phyloP scores from a whole-genome alignment of 202 grass and related monocot genomes.

The Elaeis oleifera region DNA sequence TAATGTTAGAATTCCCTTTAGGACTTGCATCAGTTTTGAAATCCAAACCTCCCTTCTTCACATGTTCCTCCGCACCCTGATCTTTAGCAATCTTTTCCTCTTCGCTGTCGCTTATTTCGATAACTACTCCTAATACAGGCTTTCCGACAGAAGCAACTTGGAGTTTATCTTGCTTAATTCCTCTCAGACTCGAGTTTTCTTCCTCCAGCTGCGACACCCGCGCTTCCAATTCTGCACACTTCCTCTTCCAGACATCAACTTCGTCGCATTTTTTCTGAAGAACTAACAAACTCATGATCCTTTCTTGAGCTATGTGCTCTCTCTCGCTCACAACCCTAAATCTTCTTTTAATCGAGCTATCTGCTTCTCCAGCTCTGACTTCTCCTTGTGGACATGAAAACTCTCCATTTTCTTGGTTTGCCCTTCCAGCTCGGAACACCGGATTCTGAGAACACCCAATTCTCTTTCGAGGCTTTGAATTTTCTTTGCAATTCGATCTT shows the following conservation, averaged over 20 bases:
- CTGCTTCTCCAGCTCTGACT: constrained; percentile 6
- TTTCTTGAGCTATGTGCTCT: neutral
- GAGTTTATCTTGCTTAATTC: neutral
- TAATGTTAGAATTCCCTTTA: constrained; percentile 1
- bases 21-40: constrained; percentile 11
- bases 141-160: neutral
- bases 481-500: constrained; percentile 31
- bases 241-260: constrained; percentile 7
- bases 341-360: neutral
- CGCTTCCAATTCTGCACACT: constrained; percentile 1
- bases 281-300: constrained; percentile 2
- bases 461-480: constrained; percentile 36
- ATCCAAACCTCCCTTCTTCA: constrained; percentile 7
- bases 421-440: neutral
- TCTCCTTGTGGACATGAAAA: constrained; percentile 19
- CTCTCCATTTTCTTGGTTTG: constrained; percentile 4
- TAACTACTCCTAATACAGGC: neutral
- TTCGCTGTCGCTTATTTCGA: constrained; percentile 26
- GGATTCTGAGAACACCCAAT: constrained; percentile 7
- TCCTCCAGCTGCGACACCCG: constrained; percentile 8
- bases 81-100: constrained; percentile 9
- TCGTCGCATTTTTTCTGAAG: neutral
- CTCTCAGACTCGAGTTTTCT: constrained; percentile 9
- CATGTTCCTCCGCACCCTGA: neutral
- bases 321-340: neutral